A percentile compares a stretch with the other conserved stretches of the same genome.
phyloP scores from a whole-genome alignment of 495 filamentous ascomycete species.

The Neurospora tetraspora region DNA sequence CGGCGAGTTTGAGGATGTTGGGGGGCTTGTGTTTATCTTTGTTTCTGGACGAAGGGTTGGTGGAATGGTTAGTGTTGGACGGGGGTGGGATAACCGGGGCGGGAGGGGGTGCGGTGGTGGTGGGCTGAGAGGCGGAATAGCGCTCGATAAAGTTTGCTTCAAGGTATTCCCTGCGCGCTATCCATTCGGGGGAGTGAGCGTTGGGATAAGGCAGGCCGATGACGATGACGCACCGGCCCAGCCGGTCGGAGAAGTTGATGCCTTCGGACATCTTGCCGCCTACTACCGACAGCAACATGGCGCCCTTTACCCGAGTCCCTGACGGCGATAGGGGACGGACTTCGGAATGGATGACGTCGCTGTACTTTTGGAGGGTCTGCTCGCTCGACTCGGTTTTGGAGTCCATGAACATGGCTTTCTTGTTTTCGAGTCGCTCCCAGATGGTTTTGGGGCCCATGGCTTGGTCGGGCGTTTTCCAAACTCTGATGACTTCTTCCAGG shows the following conservation, averaged over 20 bases:
- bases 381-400: slow-evolving; percentile 51
- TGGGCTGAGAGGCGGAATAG: slow-evolving; percentile 16
- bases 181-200: slow-evolving; percentile 80
- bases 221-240: slow-evolving; percentile 82
- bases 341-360: slow-evolving; percentile 47
- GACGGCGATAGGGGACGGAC: neutral
- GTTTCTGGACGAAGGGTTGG: neutral
- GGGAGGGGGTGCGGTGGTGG: slow-evolving; percentile 26
- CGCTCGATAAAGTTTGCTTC: slow-evolving; percentile 52
- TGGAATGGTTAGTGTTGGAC: neutral
- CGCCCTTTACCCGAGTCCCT: slow-evolving; percentile 37
- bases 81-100: slow-evolving; percentile 15
- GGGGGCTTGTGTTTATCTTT: neutral
- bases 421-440: slow-evolving; percentile 45
- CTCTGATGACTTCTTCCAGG: slow-evolving; percentile 57
- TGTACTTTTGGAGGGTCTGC: slow-evolving; percentile 61
- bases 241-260: slow-evolving; percentile 91
- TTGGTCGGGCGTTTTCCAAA: slow-evolving; percentile 46
- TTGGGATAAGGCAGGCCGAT: slow-evolving; percentile 93
- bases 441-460: slow-evolving; percentile 19
- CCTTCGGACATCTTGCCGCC: slow-evolving; percentile 93
- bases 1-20: neutral
- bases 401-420: slow-evolving; percentile 62
- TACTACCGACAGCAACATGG: slow-evolving; percentile 83
- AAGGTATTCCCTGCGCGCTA: slow-evolving; percentile 79